These are phyloP conservation scores for Thelephora aurantiotincta DNA, from an alignment of 768 basidiomycete species.

Conservation along the genomic window DNA sequence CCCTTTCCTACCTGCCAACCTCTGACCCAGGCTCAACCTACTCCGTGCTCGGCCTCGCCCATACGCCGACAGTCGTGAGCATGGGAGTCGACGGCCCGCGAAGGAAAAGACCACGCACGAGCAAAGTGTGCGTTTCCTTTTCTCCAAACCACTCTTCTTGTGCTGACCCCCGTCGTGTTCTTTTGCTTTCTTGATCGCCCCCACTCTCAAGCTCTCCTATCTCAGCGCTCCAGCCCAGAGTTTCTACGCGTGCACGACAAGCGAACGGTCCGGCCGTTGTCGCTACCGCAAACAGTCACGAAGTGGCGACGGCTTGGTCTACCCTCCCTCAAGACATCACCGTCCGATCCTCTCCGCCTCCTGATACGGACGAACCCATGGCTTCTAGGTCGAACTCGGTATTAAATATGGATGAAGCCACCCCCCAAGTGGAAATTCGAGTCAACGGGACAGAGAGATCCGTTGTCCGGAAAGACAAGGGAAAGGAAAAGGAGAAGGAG, in stretches of 20 bases:
- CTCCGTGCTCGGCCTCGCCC: constrained; percentile 34
- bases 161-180: constrained; percentile 10
- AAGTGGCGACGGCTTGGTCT: constrained; percentile 24
- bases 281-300: constrained; percentile 11
- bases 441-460: constrained; percentile 2
- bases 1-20: constrained; percentile 68
- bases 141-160: constrained; percentile 6
- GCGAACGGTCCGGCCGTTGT: constrained; percentile 13
- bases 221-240: constrained; percentile 50
- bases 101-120: constrained; percentile 58
- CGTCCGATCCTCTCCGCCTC: constrained; percentile 38
- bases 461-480: constrained; percentile 24
- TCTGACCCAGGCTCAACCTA: constrained; percentile 85
- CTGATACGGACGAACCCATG: constrained; percentile 45
- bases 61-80: constrained; percentile 20
- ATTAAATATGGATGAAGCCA: constrained; percentile 13
- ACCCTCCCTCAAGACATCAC: constrained; percentile 26
- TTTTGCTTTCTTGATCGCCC: neutral
- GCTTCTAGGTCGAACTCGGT: constrained; percentile 49
- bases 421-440: constrained; percentile 3
- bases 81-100: constrained; percentile 52
- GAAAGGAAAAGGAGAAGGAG: constrained; percentile 32
- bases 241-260: constrained; percentile 52
- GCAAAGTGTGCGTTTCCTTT: constrained; percentile 47
- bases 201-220: neutral